phyloP scores from a whole-genome alignment of 73 alveolate species.

The Symbiodinium pilosum region DNA sequence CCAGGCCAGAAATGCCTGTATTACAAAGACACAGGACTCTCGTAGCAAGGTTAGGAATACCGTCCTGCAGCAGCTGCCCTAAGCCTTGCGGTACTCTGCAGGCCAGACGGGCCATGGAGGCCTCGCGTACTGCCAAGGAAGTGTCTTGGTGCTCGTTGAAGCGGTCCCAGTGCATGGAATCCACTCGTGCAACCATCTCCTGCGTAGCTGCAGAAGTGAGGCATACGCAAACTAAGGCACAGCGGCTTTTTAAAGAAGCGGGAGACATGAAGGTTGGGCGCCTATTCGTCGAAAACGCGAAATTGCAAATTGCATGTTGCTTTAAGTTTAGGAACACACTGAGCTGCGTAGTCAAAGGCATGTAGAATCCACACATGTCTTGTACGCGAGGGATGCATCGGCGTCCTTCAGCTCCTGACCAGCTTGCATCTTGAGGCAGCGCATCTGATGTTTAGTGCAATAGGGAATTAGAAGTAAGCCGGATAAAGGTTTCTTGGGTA shows the following conservation, averaged over 20 bases:
- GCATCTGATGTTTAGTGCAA: too few species aligned
- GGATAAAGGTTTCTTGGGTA: too few species aligned
- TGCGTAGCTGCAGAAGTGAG: too few species aligned
- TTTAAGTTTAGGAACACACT: too few species aligned
- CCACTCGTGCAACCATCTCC: too few species aligned
- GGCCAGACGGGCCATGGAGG: slow-evolving; percentile 44
- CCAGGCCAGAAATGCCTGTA: not conserved
- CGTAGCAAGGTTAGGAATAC: not conserved
- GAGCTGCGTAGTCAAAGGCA: too few species aligned
- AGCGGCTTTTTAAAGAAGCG: slow-evolving; percentile 38
- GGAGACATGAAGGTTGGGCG: slow-evolving; percentile 28
- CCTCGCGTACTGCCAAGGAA: slow-evolving; percentile 61
- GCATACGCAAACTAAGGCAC: slow-evolving; percentile 15
- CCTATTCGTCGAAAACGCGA: not conserved
- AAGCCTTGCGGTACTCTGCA: too few species aligned
- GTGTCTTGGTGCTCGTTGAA: slow-evolving; percentile 16
- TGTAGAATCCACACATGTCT: too few species aligned
- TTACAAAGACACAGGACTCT: not conserved
- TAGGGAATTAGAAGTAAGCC: too few species aligned
- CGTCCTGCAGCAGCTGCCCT: not conserved
- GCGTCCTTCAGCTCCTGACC: slow-evolving; percentile 51
- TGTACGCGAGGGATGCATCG: slow-evolving; percentile 21
- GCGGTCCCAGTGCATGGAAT: too few species aligned
- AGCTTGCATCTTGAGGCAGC: slow-evolving; percentile 34
- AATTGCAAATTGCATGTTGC: too few species aligned